Evolutionary conservation across 1,284 basidiomycete genomes (phyloP).

Genomic region (Puccinia brachypodii): DNA sequence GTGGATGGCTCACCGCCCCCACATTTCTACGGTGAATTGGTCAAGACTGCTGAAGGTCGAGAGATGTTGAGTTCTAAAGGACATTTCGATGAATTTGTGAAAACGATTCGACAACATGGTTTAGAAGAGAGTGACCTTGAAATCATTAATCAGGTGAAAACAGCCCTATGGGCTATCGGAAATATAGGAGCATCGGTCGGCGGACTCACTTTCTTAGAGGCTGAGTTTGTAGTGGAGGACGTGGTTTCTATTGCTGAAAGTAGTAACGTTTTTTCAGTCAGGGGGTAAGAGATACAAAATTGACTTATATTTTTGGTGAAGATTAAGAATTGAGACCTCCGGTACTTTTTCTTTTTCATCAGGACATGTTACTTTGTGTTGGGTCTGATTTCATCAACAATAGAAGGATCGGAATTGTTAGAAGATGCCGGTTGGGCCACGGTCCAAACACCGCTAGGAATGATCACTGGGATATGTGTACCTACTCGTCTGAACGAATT

Average conservation of each 20-base stretch:
- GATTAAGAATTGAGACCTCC: not conserved
- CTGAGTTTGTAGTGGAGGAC: slow-evolving; percentile 84
- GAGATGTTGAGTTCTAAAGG: slow-evolving; percentile 83
- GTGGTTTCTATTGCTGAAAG: slow-evolving; percentile 88
- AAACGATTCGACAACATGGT: slow-evolving; percentile 83
- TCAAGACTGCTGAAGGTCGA: slow-evolving; percentile 91
- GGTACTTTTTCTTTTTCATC: slow-evolving; percentile 44
- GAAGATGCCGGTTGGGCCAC: slow-evolving; percentile 91
- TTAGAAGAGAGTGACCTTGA: slow-evolving; percentile 78
- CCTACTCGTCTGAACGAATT: slow-evolving; percentile 79
- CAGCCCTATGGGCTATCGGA: slow-evolving; percentile 93
- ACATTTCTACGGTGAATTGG: slow-evolving; percentile 97
- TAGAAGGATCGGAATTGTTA: slow-evolving; percentile 74
- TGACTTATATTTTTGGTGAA: not conserved
- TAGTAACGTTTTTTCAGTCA: slow-evolving; percentile 82
- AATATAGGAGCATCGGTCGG: slow-evolving; percentile 87
- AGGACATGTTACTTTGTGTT: slow-evolving; percentile 96
- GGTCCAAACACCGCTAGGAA: slow-evolving; percentile 79
- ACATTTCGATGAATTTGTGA: slow-evolving; percentile 85
- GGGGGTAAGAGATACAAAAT: slow-evolving; percentile 69
- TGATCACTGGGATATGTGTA: slow-evolving; percentile 84
- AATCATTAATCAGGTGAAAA: slow-evolving; percentile 84
- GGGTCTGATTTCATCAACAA: slow-evolving; percentile 74
- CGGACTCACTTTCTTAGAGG: slow-evolving; percentile 90
- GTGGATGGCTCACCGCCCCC: slow-evolving; percentile 85